Percentiles rank a stretch among this genome's conserved stretches.
Evolutionary conservation across 2,329 filamentous ascomycete species (phyloP).

Genomic region (Cercospora sesami): DNA sequence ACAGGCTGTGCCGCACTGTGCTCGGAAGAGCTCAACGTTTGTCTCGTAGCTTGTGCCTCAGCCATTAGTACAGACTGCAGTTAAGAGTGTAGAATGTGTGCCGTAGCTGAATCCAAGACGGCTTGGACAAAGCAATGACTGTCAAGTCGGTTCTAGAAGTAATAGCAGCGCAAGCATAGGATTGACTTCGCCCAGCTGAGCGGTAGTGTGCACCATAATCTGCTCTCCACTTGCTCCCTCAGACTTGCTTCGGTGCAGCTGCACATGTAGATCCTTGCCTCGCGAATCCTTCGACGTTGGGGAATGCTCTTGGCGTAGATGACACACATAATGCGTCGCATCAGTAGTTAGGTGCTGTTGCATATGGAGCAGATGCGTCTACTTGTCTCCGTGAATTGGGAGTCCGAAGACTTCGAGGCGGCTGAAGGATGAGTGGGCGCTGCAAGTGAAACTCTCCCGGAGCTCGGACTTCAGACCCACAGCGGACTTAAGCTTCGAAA

Average conservation of each 20-base stretch:
- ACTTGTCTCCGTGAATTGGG: neutral
- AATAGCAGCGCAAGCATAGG: neutral
- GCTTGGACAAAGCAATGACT: neutral
- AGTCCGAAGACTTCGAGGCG: neutral
- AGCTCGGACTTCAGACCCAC: neutral
- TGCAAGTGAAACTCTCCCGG: neutral
- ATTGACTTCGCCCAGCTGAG: neutral
- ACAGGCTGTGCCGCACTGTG: conserved; percentile 1
- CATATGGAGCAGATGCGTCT: neutral
- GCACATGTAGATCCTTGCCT: conserved; percentile 5
- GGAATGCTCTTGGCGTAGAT: neutral
- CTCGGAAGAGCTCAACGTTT: neutral
- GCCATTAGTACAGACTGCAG: neutral
- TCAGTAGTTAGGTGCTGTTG: neutral
- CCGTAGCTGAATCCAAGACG: neutral
- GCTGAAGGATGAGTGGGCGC: neutral
- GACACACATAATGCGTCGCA: neutral
- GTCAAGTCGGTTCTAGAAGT: neutral
- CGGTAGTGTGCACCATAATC: conserved; percentile 1
- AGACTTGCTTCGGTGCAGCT: conserved; percentile 3
- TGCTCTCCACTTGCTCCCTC: neutral
- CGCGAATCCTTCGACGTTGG: neutral
- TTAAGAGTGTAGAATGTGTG: neutral
- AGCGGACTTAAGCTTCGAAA: conserved; percentile 6
- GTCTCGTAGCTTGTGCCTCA: conserved; percentile 2